Evolutionary conservation across 768 basidiomycete genomes (phyloP).

Genomic region (Paxillus rubicundulus): DNA sequence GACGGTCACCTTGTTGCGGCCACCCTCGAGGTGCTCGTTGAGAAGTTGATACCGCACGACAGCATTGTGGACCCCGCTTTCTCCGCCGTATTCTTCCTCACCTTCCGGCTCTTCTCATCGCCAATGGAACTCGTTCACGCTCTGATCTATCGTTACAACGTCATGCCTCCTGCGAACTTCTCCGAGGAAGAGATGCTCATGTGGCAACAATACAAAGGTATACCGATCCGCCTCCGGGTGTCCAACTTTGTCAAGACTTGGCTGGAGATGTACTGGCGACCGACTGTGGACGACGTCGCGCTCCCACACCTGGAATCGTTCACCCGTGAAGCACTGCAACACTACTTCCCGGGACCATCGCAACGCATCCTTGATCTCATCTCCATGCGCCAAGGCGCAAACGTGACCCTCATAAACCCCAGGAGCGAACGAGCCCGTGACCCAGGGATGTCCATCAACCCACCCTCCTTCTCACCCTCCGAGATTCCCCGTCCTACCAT

Average conservation of each 20-base stretch:
- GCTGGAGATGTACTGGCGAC: constrained; percentile 89
- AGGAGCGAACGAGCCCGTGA: constrained; percentile 67
- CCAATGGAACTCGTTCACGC: constrained; percentile 74
- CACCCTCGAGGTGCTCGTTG: constrained; percentile 84
- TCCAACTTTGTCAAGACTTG: constrained; percentile 93
- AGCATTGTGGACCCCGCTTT: constrained; percentile 86
- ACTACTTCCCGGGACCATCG: constrained; percentile 65
- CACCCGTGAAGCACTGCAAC: constrained; percentile 56
- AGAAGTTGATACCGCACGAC: constrained; percentile 96
- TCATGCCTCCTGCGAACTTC: constrained; percentile 59
- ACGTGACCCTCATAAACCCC: constrained; percentile 48
- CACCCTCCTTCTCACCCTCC: constrained; percentile 46
- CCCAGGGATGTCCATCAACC: constrained; percentile 72
- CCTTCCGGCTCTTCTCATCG: constrained; percentile 88
- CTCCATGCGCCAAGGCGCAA: constrained; percentile 49
- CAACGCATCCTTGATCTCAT: constrained; percentile 73
- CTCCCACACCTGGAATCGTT: constrained; percentile 58
- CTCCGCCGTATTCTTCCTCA: constrained; percentile 88
- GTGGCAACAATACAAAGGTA: constrained; percentile 87
- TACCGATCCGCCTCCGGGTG: constrained; percentile 87
- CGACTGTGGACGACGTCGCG: constrained; percentile 67
- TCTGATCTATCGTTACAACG: constrained; percentile 80
- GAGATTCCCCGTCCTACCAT: constrained; percentile 87
- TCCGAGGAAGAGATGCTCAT: constrained; percentile 58
- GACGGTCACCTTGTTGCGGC: constrained; percentile 92